Conservation (phyloP, 257 asterid species). For the Primulina eburnea region DNA sequence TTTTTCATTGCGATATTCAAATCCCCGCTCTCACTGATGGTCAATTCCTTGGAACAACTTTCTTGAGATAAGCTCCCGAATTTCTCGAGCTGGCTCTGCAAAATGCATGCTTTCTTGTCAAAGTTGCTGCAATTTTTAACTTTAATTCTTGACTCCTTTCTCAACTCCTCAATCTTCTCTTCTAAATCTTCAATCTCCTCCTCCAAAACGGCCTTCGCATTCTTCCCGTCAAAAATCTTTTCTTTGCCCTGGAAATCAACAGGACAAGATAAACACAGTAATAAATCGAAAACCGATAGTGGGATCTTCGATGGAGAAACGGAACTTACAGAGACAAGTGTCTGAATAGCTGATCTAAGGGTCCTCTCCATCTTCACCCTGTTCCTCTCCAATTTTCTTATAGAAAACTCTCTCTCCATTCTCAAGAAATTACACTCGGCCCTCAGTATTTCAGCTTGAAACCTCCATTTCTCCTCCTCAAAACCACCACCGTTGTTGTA, state of each 20-base stretch:
- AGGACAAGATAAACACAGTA: not conserved
- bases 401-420: conserved; percentile 47
- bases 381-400: conserved; percentile 57
- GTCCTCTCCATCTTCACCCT: conserved; percentile 41
- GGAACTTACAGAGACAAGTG: conserved; percentile 44
- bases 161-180: conserved; percentile 50
- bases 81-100: conserved; percentile 57
- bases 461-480: conserved; percentile 55
- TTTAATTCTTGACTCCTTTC: conserved; percentile 36
- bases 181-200: conserved; percentile 56
- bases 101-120: conserved; percentile 47
- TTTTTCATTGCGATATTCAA: conserved; percentile 20
- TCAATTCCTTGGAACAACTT: conserved; percentile 22
- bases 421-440: conserved; percentile 52
- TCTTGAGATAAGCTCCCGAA: conserved; percentile 43
- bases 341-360: conserved; percentile 47
- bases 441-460: conserved; percentile 52
- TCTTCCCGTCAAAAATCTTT: conserved; percentile 40
- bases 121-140: conserved; percentile 47
- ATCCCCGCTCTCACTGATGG: conserved; percentile 19
- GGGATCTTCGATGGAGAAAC: not conserved
- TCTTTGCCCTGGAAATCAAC: conserved; percentile 39
- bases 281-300: not conserved
- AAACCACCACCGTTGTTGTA: conserved; percentile 18
- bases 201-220: conserved; percentile 29